Conservation (phyloP, 805 yeast species). For the Candida chauliodis region DNA sequence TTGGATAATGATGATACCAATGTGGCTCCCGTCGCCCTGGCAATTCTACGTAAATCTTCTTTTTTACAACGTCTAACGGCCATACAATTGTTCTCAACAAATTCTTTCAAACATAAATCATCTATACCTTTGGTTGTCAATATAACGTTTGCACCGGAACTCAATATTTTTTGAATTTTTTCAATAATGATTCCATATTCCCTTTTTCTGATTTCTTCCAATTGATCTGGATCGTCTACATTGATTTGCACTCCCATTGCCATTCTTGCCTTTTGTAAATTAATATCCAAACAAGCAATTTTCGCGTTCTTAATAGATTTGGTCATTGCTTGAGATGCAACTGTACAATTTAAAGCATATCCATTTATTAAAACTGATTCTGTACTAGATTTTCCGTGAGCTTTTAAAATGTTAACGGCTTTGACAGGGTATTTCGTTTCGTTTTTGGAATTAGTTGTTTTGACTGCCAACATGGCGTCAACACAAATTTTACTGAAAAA, state of each 20-base stretch:
- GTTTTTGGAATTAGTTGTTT: conserved; percentile 82
- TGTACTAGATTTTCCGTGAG: conserved; percentile 89
- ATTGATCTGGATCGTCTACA: conserved; percentile 94
- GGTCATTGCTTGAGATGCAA: conserved; percentile 96
- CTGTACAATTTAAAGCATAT: conserved; percentile 93
- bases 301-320: conserved; percentile 66
- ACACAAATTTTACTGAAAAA: conserved; percentile 90
- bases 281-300: conserved; percentile 86
- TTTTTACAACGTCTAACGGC: conserved; percentile 96
- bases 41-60: conserved; percentile 94
- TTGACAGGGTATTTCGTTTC: conserved; percentile 92
- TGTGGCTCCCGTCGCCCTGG: conserved; percentile 97
- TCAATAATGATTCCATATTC: conserved; percentile 85
- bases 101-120: conserved; percentile 85
- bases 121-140: conserved; percentile 94
- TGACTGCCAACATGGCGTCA: conserved; percentile 92
- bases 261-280: conserved; percentile 94
- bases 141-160: conserved; percentile 89
- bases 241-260: conserved; percentile 97
- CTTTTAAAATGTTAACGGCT: conserved; percentile 93
- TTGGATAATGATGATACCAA: conserved; percentile 82
- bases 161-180: conserved; percentile 74
- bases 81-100: conserved; percentile 88
- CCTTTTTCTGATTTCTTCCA: conserved; percentile 86
- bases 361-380: conserved; percentile 90